phyloP scores from a whole-genome alignment of 2,329 filamentous ascomycete species.

The Scleromitrula shiraiana region DNA sequence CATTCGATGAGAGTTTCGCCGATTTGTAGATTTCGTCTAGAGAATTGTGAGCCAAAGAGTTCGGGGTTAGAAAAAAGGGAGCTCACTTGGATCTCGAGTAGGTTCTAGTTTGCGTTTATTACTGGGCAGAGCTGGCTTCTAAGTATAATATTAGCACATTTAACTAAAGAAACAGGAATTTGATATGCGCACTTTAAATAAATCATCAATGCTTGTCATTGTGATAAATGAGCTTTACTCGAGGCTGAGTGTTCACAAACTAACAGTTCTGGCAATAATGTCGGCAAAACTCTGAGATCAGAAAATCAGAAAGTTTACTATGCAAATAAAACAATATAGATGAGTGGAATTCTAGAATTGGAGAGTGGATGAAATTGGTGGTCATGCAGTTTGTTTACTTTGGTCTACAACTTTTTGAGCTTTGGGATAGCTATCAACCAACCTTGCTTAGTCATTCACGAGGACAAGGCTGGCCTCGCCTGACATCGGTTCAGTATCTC shows the following conservation, averaged over 20 bases:
- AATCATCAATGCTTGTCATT: conserved; percentile 27
- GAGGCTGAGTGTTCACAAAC: conserved; percentile 1
- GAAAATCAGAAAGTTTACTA: too few species aligned
- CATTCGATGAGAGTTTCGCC: conserved; percentile 42
- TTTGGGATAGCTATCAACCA: not conserved
- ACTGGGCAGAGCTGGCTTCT: conserved; percentile 30
- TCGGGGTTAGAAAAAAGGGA: not conserved
- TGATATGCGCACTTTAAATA: conserved; percentile 22
- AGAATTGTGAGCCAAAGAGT: conserved; percentile 6
- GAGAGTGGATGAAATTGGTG: not conserved
- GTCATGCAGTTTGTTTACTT: not conserved
- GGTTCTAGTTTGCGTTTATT: conserved; percentile 59
- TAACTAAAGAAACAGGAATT: not conserved
- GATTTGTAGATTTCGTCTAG: conserved; percentile 58
- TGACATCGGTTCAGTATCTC: not conserved
- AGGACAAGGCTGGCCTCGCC: not conserved
- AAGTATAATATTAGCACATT: conserved; percentile 6
- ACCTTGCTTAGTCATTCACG: not conserved
- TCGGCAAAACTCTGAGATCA: too few species aligned
- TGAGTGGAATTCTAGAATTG: not conserved
- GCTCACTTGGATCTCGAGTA: conserved; percentile 53
- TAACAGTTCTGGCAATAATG: too few species aligned
- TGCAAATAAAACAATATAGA: too few species aligned
- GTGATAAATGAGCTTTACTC: conserved; percentile 4
- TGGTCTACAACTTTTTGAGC: not conserved